Percentiles rank a stretch among this genome's conserved stretches.
These are phyloP conservation scores for Biscutella laevigata DNA, from an alignment of 441 rosid genomes.

Conservation along the genomic window DNA sequence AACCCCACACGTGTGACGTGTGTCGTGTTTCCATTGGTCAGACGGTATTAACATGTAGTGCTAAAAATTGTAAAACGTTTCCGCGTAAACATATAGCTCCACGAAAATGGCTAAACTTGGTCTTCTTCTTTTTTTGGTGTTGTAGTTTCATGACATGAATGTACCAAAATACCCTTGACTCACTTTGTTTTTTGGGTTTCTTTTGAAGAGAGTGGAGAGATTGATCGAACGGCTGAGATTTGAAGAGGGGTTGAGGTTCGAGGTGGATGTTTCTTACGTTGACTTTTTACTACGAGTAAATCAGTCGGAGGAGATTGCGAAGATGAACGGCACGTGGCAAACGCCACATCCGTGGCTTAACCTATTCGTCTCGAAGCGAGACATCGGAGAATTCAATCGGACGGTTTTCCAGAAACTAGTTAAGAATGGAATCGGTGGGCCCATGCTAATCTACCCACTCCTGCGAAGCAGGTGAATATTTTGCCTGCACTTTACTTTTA, in stretches of 20 bases:
- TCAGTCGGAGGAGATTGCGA: conserved; percentile 47
- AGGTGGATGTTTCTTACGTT: conserved; percentile 48
- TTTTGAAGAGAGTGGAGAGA: conserved; percentile 33
- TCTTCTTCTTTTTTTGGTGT: too few relatives aligned
- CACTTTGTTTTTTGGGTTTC: background rate
- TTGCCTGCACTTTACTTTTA: too few relatives aligned
- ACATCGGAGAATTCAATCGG: conserved; percentile 58
- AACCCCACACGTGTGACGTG: conserved; percentile 13
- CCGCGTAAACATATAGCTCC: conserved; percentile 6
- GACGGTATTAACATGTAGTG: conserved; percentile 10
- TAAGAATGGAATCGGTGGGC: conserved; percentile 74
- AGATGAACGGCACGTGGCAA: conserved; percentile 62
- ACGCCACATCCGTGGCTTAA: conserved; percentile 94
- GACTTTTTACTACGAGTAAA: conserved; percentile 72
- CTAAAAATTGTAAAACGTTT: background rate
- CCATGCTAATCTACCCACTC: conserved; percentile 79
- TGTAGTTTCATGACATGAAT: too few relatives aligned
- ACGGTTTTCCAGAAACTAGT: conserved; percentile 51
- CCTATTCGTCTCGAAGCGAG: conserved; percentile 51
- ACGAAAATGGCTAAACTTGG: conserved; percentile 11
- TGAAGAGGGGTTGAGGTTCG: conserved; percentile 40
- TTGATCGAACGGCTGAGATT: conserved; percentile 54
- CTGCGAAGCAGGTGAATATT: conserved; percentile 69
- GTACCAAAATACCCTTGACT: conserved; percentile 28
- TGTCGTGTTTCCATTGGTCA: conserved; percentile 12